Base-by-base conservation (phyloP, 805 yeast genomes). In the Wickerhamiella sergipiensis region DNA sequence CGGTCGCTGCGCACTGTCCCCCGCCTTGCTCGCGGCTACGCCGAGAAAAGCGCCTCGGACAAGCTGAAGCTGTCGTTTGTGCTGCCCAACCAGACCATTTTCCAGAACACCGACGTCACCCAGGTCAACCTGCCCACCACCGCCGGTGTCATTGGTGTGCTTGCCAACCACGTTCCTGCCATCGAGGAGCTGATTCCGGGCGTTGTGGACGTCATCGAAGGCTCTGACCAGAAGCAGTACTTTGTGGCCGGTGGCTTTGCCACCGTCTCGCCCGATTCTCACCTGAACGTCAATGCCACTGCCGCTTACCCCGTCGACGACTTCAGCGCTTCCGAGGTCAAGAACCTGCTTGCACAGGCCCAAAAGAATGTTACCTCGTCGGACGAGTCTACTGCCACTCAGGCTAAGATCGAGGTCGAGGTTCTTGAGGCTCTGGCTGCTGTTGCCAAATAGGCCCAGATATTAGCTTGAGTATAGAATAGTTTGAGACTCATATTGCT, bases 151-250 rank as follows among this genome's bases (percentile, higher is more conserved):
- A 79, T 90, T 71, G 98, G 98, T 85, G 79, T 92, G 59, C 75
- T 92, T 67, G 96, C 97, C 62, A 83, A 86, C 75, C 98, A 92
- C 80, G 95, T 92, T 65, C 97, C 98, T 64, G 80, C 85, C 63
- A 87, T 90, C 58, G 97, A 92, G 75, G 95, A 92, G 77, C 81
- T 92, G 68, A 79, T 81, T 66, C 95, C 98, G 62, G 98, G 98
- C 71, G 77, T 92, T 55, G 83, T 92, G 63, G 96, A 89, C 71
- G 80, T 92, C 66, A 83, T 86, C 59, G 90, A 86, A 70, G 77
- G 80, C 64, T 70, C 83, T 51, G 84, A 84, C 62, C 70, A 83
- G 58, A 75, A 78, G 71, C 86, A 85, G 71, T 90, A 71, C 76
- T 92, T 90, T 63, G 88, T 90, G 59, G 79, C 94, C 56, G 97